A percentile compares a stretch with the other conserved stretches of the same genome.
These are phyloP conservation scores for grape (Vitis vinifera) DNA, from an alignment of 164 flowering plant genomes.

Conservation along the genomic window ASM3070453v1 NC_081812.1:23046001-23046500, in stretches of 20 bases:
- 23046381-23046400: constrained; percentile 93
- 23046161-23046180: too few relatives aligned
- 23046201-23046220: too few relatives aligned
- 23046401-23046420: constrained; percentile 56
- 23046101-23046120: too few relatives aligned
- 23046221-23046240: neutral
- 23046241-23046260: neutral
- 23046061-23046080: too few relatives aligned
- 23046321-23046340: constrained; percentile 78
- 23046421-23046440: constrained; percentile 1
- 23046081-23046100: too few relatives aligned
- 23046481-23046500: neutral
- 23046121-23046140: too few relatives aligned
- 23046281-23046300: constrained; percentile 16
- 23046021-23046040: too few relatives aligned
- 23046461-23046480: neutral
- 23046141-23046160: too few relatives aligned
- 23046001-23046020: too few relatives aligned
- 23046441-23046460: neutral
- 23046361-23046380: constrained; percentile 78
- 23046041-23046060: too few relatives aligned
- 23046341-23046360: constrained; percentile 72
- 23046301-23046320: constrained; percentile 74
- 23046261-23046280: neutral
- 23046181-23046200: too few relatives aligned